phyloP scores from a whole-genome alignment of 768 basidiomycete species.

The Bullera alba region DNA sequence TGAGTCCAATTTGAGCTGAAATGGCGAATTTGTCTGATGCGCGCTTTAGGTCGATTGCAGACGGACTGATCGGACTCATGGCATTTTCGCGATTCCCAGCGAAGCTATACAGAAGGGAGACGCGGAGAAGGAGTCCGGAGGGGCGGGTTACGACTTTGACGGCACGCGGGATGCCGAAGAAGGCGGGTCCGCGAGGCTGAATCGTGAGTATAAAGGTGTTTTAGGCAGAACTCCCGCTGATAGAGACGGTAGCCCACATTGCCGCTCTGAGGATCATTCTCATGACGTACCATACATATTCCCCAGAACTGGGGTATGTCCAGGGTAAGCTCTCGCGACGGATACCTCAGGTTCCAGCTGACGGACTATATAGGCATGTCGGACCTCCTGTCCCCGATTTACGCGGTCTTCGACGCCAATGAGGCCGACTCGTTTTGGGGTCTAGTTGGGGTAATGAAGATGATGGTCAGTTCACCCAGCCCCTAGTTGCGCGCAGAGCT shows the following conservation, averaged over 20 bases:
- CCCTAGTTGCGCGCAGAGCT: not conserved
- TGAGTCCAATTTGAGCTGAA: slow-evolving; percentile 17
- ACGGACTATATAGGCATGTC: slow-evolving; percentile 61
- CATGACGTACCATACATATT: slow-evolving; percentile 55
- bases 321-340: slow-evolving; percentile 52
- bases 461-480: slow-evolving; percentile 61
- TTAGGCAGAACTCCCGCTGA: slow-evolving; percentile 8
- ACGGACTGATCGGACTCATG: slow-evolving; percentile 88
- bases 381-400: slow-evolving; percentile 86
- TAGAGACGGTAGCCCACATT: slow-evolving; percentile 55
- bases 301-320: slow-evolving; percentile 68
- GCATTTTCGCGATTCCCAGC: slow-evolving; percentile 60
- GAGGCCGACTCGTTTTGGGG: slow-evolving; percentile 94
- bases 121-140: slow-evolving; percentile 54
- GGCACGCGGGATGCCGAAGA: slow-evolving; percentile 34
- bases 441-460: slow-evolving; percentile 87
- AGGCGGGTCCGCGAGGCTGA: slow-evolving; percentile 38
- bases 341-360: not conserved
- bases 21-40: slow-evolving; percentile 1
- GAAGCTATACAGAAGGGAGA: slow-evolving; percentile 38
- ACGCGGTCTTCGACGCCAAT: slow-evolving; percentile 81
- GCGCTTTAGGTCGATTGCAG: slow-evolving; percentile 83
- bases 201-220: slow-evolving; percentile 32
- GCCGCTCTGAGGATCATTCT: slow-evolving; percentile 78
- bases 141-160: slow-evolving; percentile 24